Percentiles rank a stretch among this genome's conserved stretches.
These are phyloP conservation scores for Cryptococcus sp. DNA, from an alignment of 1,284 basidiomycete species.

Conservation along the genomic window DNA sequence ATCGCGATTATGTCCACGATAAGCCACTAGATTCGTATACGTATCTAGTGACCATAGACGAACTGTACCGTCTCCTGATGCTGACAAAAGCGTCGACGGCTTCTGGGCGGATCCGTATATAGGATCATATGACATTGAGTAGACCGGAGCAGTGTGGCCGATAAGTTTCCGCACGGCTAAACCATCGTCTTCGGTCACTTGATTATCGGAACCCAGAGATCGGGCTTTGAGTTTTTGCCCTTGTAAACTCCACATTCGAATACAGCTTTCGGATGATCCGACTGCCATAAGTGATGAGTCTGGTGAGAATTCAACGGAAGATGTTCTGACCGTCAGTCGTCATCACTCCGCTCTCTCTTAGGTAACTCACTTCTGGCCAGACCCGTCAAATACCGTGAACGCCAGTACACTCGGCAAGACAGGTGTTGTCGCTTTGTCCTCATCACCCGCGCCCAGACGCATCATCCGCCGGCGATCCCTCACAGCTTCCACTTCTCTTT, in stretches of 20 bases:
- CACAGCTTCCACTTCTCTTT: slow-evolving; percentile 84
- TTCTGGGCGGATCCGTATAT: slow-evolving; percentile 76
- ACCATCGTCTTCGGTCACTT: slow-evolving; percentile 63
- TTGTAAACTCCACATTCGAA: slow-evolving; percentile 91
- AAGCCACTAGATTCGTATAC: slow-evolving; percentile 86
- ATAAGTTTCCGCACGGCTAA: slow-evolving; percentile 84
- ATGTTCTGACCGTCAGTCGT: slow-evolving; percentile 56
- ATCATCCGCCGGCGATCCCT: slow-evolving; percentile 88
- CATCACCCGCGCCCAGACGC: slow-evolving; percentile 57
- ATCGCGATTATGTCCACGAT: slow-evolving; percentile 85
- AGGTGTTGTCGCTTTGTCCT: slow-evolving; percentile 14
- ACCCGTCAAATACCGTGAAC: slow-evolving; percentile 83
- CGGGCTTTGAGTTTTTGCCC: slow-evolving; percentile 70
- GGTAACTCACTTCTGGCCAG: slow-evolving; percentile 68
- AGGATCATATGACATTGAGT: slow-evolving; percentile 90
- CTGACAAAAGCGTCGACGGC: slow-evolving; percentile 82
- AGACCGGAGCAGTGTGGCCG: slow-evolving; percentile 95
- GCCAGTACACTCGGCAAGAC: slow-evolving; percentile 80
- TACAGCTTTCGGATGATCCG: slow-evolving; percentile 93
- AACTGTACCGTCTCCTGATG: slow-evolving; percentile 87
- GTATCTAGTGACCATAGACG: slow-evolving; percentile 96
- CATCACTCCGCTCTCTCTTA: neutral
- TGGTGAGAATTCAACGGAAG: slow-evolving; percentile 81
- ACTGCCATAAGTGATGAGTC: slow-evolving; percentile 94
- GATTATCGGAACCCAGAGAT: slow-evolving; percentile 60